Conservation (phyloP, 805 yeast species). For the Pichia rugopelliculosa region DNA sequence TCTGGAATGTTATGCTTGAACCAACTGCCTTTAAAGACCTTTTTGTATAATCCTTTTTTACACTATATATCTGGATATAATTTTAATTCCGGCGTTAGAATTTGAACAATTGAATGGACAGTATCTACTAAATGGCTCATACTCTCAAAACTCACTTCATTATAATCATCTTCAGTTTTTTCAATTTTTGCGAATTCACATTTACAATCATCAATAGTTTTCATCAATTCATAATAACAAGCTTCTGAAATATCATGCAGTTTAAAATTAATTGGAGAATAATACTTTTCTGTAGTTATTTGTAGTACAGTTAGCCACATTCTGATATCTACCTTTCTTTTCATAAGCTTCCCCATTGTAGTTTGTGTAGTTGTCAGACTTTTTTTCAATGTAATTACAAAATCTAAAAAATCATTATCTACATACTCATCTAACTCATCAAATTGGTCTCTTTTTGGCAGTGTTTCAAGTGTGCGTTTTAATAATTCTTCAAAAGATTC, state of each 20-base stretch:
- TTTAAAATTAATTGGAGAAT: not conserved
- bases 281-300: not conserved
- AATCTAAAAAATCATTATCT: not conserved
- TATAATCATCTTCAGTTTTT: not conserved
- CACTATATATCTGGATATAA: not conserved
- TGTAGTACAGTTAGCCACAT: not conserved
- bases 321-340: not conserved
- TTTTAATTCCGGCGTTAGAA: not conserved
- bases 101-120: not conserved
- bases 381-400: not conserved
- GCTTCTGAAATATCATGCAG: not conserved
- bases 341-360: not conserved
- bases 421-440: not conserved
- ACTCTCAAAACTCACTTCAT: not conserved
- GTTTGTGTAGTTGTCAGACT: not conserved
- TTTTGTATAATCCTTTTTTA: not conserved
- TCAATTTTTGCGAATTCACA: not conserved
- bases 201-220: not conserved
- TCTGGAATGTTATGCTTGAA: not conserved
- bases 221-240: not conserved
- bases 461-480: not conserved
- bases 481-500: not conserved
- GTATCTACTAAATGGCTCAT: not conserved
- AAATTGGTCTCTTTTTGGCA: not conserved
- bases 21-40: not conserved